Evolutionary conservation across 176 grass and related monocot genomes (phyloP).

Genomic region (Alloteropsis semialata): DNA sequence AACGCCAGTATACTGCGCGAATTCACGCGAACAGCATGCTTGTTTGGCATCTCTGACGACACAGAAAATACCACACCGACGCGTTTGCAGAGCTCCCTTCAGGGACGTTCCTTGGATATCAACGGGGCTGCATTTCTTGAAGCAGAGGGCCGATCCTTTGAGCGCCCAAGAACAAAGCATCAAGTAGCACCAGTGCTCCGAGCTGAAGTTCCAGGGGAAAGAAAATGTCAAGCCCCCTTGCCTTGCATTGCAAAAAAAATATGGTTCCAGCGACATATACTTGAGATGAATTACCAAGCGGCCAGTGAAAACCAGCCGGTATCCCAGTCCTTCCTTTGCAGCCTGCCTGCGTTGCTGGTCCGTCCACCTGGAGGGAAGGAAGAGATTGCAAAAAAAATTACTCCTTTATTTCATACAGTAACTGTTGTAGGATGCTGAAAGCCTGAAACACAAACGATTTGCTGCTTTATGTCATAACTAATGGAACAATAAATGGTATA

Average conservation of each 20-base stretch:
- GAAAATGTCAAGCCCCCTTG: not conserved
- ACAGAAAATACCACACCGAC: too few relatives aligned
- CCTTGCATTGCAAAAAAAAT: not conserved
- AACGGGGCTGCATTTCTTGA: constrained; percentile 53
- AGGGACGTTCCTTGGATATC: not conserved
- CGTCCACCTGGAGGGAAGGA: constrained; percentile 66
- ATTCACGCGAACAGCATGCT: not conserved
- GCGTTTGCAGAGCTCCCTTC: not conserved
- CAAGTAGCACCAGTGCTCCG: constrained; percentile 65
- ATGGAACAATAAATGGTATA: not conserved
- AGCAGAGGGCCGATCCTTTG: constrained; percentile 77
- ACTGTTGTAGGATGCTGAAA: not conserved
- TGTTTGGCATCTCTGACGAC: not conserved
- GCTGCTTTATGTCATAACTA: not conserved
- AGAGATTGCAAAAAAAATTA: not conserved
- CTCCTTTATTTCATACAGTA: not conserved
- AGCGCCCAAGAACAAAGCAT: constrained; percentile 75
- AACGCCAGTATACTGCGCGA: too few relatives aligned
- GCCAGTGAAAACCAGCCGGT: constrained; percentile 84
- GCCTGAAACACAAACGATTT: constrained; percentile 10
- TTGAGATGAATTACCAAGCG: constrained; percentile 59
- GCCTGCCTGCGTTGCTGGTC: constrained; percentile 82
- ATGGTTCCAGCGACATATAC: not conserved
- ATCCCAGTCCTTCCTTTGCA: constrained; percentile 73
- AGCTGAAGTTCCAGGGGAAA: constrained; percentile 46